These are phyloP conservation scores for Tricholoma terreum DNA, from an alignment of 768 basidiomycete genomes.

Conservation along the genomic window DNA sequence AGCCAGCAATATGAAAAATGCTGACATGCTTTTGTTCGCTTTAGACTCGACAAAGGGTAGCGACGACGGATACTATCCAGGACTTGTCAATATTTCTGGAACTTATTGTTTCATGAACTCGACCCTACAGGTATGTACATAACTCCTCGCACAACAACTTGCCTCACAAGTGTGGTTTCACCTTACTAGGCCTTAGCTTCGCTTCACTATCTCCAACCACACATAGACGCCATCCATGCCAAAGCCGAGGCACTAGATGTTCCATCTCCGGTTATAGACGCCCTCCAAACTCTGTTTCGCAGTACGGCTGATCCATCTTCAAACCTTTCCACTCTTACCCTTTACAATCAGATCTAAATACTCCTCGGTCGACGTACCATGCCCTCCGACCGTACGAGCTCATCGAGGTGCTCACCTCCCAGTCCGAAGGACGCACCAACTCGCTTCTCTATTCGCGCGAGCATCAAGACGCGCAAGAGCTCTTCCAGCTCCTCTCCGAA, in stretches of 20 bases:
- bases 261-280: conserved; percentile 83
- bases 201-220: conserved; percentile 73
- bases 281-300: conserved; percentile 66
- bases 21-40: background rate
- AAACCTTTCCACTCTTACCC: background rate
- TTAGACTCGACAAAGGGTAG: conserved; percentile 19
- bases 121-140: conserved; percentile 67
- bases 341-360: conserved; percentile 54
- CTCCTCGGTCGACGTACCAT: conserved; percentile 51
- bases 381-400: conserved; percentile 72
- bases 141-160: conserved; percentile 15
- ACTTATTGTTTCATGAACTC: conserved; percentile 99
- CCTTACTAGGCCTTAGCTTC: conserved; percentile 81
- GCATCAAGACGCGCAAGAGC: conserved; percentile 97
- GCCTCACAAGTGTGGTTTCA: background rate
- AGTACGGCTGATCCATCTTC: conserved; percentile 39
- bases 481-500: conserved; percentile 93
- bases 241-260: conserved; percentile 80
- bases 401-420: conserved; percentile 62
- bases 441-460: conserved; percentile 84
- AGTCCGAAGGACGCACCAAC: conserved; percentile 49
- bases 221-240: conserved; percentile 71
- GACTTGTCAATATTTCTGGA: conserved; percentile 92
- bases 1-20: background rate
- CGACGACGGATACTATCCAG: conserved; percentile 69